Evolutionary conservation across 495 filamentous ascomycete genomes (phyloP), one percentile per base, ranked within the genome.

Genomic region (Penicillium manginii): DNA sequence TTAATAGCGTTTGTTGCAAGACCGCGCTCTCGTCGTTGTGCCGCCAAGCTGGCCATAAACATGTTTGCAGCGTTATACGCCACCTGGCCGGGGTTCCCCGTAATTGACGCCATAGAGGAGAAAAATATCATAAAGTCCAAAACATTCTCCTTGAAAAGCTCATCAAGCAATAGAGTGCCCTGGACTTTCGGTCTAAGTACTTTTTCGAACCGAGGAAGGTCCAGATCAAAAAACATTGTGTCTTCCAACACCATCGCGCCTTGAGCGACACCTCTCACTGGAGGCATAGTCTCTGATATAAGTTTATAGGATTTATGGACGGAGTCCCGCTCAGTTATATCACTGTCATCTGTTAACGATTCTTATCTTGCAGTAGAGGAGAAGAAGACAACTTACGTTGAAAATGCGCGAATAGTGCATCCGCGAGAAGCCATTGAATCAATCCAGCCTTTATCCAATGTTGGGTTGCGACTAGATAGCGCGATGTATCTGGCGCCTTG

Each of bases 1-100:
- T 72, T 33, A 12, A 74, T 55, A 1, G 53, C 39, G 18, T 57
- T 50, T 0, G 21, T 70, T 3, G 63, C 62, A 0, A 72, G 49
- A 0, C 78, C 76, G 1, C 70, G 68, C 12, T 37, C 52, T 21
- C 69, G 53, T 0, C 79, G 58, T 31, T 78, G 62, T 2, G 40
- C 37, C 0, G 69, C 72, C 0, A 82, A 48, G 10, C 55, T 48
- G 8, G 42, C 74, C 73, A 62, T 71, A 73, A 80, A 87, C 40
- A 71, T 72, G 67, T 85, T 87, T 4, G 82, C 84, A 4, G 85
- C 83, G 17, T 77, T 73, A 64, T 89, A 89, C 12, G 80, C 83
- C 1, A 80, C 73, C 66, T 89, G 86, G 0, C 83, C 83, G 43
- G 67, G 61, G 1, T 79, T 84, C 0, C 86, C 86, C 15, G 84